Evolutionary conservation across 441 rosid genomes (phyloP), one percentile per base, ranked within the genome.

Genomic region (Macaranga tanarius): DNA sequence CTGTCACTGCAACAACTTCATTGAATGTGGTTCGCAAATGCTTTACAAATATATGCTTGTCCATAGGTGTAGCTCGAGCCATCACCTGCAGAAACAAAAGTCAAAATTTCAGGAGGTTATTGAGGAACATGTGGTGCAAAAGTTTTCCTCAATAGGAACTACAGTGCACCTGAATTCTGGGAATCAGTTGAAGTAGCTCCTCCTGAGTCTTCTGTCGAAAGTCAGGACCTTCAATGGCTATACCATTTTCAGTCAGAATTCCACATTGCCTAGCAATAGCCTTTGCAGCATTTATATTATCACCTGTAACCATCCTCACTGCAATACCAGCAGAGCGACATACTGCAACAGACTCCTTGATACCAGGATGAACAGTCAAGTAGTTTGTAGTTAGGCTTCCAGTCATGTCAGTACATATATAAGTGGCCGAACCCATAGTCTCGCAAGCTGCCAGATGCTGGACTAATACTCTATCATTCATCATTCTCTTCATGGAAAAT

Each of bases 91-190:
- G 44, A 86, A n/a, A 52, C 2, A 9, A 42, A 42, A 42, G 47
- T 34, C 38, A 42, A 42, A 42, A 10, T 42, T 42, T 42, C 47
- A 42, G 47, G 47, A 42, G 1, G 62, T 67, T 13, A 51, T 23
- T 13, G 26, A 73, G 47, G 55, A 64, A 52, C 48, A 8, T 40
- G 64, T 45, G 47, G 23, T 45, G 52, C 22, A 3, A 16, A 34
- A 10, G 17, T 44, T 66, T 31, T 47, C 16, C 19, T 13, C 11
- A 34, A 77, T n/a, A 51, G 28, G 40, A 55, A 22, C 70, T 16
- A 19, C 20, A 19, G 58, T 50, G 70, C n/a, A 89, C 98, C 91
- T 93, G 98, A 85, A 93, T 88, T 85, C 91, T 84, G 70, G 99
- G 90, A 80, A 93, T 89, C 45, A 95, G 60, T 66, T 84, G 52